These are phyloP conservation scores for Ramaria rubella DNA, from an alignment of 768 basidiomycete genomes.

Conservation along the genomic window DNA sequence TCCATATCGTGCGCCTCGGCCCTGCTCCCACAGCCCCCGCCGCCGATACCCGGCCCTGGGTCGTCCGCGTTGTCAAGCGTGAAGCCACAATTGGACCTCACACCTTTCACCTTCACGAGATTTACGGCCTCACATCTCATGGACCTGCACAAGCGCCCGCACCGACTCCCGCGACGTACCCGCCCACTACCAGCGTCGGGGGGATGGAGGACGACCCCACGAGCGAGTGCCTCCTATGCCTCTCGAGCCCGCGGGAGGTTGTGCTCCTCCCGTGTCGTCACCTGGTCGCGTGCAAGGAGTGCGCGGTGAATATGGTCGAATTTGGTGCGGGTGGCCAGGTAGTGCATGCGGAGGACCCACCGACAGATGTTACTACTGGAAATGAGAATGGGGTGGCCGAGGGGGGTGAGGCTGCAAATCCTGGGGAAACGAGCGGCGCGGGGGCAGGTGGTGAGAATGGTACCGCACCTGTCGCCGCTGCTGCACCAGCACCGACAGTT, in stretches of 20 bases:
- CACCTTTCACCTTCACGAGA: constrained; percentile 93
- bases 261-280: constrained; percentile 91
- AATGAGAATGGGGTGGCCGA: constrained; percentile 23
- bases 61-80: constrained; percentile 86
- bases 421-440: constrained; percentile 2
- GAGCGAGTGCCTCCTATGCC: constrained; percentile 87
- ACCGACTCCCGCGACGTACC: constrained; percentile 39
- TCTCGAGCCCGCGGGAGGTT: constrained; percentile 83
- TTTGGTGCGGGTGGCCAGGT: constrained; percentile 91
- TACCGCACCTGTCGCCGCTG: constrained; percentile 16
- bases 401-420: constrained; percentile 20
- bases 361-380: constrained; percentile 16
- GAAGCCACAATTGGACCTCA: constrained; percentile 93
- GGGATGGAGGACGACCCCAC: constrained; percentile 52
- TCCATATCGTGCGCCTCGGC: constrained; percentile 75
- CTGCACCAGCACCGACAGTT: constrained; percentile 16
- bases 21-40: constrained; percentile 27
- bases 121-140: constrained; percentile 75
- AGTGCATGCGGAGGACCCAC: constrained; percentile 43
- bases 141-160: constrained; percentile 24
- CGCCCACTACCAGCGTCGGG: constrained; percentile 42
- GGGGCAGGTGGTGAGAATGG: constrained; percentile 13
- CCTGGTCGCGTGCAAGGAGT: constrained; percentile 92
- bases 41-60: constrained; percentile 73
- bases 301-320: constrained; percentile 95